Percentiles rank a stretch among this genome's conserved stretches.
phyloP scores from a whole-genome alignment of 176 grass and related monocot species.

The Dactylis glomerata region DNA sequence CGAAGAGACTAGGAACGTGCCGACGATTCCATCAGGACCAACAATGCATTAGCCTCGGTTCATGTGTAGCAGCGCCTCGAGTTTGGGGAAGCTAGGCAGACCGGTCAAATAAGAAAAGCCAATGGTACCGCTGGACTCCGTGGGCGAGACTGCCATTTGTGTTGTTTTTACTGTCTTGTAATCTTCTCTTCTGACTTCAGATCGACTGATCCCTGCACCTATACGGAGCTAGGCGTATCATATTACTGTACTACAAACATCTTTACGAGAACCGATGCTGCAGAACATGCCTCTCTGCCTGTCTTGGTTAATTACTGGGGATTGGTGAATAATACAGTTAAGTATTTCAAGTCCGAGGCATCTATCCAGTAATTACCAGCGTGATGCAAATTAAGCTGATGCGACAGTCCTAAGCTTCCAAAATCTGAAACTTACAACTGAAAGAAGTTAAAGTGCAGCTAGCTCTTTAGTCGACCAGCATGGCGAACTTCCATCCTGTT shows the following conservation, averaged over 20 bases:
- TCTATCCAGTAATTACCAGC: background rate
- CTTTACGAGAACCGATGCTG: slow-evolving; percentile 24
- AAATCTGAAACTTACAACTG: background rate
- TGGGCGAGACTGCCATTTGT: slow-evolving; percentile 14
- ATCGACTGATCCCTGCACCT: background rate
- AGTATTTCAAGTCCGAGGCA: background rate
- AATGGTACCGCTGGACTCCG: background rate
- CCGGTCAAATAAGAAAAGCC: slow-evolving; percentile 47
- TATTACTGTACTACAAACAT: slow-evolving; percentile 11
- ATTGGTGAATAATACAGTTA: background rate
- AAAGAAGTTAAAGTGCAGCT: background rate
- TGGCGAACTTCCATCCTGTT: background rate
- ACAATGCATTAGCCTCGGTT: slow-evolving; percentile 33
- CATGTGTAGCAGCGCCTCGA: slow-evolving; percentile 18
- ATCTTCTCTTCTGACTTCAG: slow-evolving; percentile 45
- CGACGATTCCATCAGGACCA: slow-evolving; percentile 41
- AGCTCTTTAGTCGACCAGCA: background rate
- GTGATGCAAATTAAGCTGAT: background rate
- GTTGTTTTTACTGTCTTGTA: slow-evolving; percentile 53
- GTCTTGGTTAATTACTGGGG: background rate
- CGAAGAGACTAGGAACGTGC: slow-evolving; percentile 9
- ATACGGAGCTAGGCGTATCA: background rate
- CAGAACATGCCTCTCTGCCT: slow-evolving; percentile 22
- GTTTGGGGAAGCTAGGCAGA: slow-evolving; percentile 3
- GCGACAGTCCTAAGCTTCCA: background rate